Conservation (phyloP, 2,329 filamentous ascomycete species). For the Colletotrichum orbiculare region DNA sequence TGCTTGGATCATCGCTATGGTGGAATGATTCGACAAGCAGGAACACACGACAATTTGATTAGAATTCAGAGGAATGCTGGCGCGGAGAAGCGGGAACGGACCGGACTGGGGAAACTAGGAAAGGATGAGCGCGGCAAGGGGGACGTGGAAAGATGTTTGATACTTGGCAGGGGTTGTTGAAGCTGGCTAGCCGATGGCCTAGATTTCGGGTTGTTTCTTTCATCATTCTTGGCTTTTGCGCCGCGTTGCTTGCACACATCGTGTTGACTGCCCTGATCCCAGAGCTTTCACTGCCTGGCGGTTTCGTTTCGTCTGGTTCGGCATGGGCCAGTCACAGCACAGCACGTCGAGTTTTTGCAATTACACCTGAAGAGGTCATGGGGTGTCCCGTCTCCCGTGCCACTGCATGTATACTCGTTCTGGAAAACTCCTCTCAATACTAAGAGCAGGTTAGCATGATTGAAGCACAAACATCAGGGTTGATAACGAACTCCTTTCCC, state of each 20-base stretch:
- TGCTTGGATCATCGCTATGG: constrained; percentile 5
- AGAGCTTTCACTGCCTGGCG: no score
- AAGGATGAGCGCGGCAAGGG: constrained; percentile 18
- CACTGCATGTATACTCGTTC: no score
- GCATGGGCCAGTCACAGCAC: no score
- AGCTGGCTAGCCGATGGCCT: neutral
- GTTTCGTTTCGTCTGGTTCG: no score
- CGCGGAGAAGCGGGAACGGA: constrained; percentile 30
- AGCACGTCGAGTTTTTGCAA: no score
- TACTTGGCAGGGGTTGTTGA: constrained; percentile 6
- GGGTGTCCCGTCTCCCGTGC: no score
- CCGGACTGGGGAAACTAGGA: constrained; percentile 29
- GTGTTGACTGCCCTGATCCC: no score
- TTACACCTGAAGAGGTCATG: no score
- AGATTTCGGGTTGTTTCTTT: constrained; percentile 17
- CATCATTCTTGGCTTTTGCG: constrained; percentile 18
- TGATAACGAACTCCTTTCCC: no score
- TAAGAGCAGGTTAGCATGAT: neutral
- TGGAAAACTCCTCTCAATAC: neutral
- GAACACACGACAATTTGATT: constrained; percentile 25
- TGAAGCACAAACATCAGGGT: no score
- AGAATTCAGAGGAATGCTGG: neutral
- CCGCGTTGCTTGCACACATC: neutral
- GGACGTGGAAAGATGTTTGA: constrained; percentile 13
- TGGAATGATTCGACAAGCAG: constrained; percentile 13